These are phyloP conservation scores for Plantago major DNA, from an alignment of 257 asterid genomes.

Conservation along the genomic window DNA sequence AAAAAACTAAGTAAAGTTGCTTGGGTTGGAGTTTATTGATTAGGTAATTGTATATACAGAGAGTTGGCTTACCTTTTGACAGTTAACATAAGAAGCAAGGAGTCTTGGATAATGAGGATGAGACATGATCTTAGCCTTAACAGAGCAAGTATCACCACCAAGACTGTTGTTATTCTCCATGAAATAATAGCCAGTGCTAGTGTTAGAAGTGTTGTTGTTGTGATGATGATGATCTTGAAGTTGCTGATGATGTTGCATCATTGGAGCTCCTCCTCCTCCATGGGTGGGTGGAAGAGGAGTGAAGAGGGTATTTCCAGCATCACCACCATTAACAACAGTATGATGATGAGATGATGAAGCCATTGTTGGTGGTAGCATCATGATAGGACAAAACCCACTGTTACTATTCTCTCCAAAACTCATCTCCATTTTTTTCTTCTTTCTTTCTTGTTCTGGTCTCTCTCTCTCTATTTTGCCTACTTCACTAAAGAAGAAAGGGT, in stretches of 20 bases:
- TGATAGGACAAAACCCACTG: slow-evolving; percentile 42
- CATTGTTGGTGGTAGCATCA: slow-evolving; percentile 52
- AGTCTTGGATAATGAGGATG: slow-evolving; percentile 93
- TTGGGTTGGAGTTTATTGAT: too few species aligned
- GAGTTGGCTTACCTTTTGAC: slow-evolving; percentile 62
- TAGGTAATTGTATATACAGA: too few species aligned
- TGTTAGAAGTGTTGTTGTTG: slow-evolving; percentile 13
- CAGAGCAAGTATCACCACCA: slow-evolving; percentile 20
- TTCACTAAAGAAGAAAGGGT: background rate
- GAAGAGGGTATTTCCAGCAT: slow-evolving; percentile 26
- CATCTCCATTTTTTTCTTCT: slow-evolving; percentile 26
- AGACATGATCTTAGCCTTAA: slow-evolving; percentile 78
- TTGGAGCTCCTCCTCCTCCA: slow-evolving; percentile 24
- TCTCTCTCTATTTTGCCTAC: too few species aligned
- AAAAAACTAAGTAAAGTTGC: too few species aligned
- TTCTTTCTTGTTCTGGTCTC: background rate
- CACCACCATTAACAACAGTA: slow-evolving; percentile 21
- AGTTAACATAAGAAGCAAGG: slow-evolving; percentile 67
- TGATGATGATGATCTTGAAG: slow-evolving; percentile 24
- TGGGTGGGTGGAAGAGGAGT: slow-evolving; percentile 31
- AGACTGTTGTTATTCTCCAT: slow-evolving; percentile 38
- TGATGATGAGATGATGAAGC: slow-evolving; percentile 20
- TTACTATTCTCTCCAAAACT: slow-evolving; percentile 44
- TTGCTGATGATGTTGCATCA: slow-evolving; percentile 26
- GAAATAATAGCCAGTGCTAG: slow-evolving; percentile 53